Base-by-base conservation (phyloP, 768 basidiomycete species). In the Tulasnella sp. region DNA sequence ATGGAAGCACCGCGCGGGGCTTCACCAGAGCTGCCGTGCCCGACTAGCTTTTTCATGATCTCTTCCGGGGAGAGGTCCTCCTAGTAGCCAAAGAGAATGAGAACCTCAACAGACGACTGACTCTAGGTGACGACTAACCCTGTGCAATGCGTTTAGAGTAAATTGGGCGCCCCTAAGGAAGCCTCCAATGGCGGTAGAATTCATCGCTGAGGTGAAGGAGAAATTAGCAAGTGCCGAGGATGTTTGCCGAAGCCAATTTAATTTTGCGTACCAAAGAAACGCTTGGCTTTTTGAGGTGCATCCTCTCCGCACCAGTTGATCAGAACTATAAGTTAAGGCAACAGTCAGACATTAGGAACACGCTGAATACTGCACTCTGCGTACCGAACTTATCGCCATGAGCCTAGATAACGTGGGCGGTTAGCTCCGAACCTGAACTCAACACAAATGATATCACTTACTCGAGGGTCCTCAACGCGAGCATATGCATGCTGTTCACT, bases 241-340 rank as follows among this genome's bases (percentile, higher is more conserved):
- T 15, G 48, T 45, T 8, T 23, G 48, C 56, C 56, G 32, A 59
- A n/a, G n/a, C n/a, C n/a, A n/a, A n/a, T n/a, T n/a, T n/a, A n/a
- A n/a, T n/a, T n/a, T n/a, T n/a, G n/a, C n/a, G n/a, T n/a, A n/a
- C n/a, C n/a, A n/a, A n/a, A 59, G 47, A 59, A 59, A 27, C 56
- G 27, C n/a, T 45, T 30, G n/a, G 44, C 30, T 17, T 29, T 29
- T 26, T 44, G 26, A 10, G 76, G 74, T 1, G 76, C 76, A 51
- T 75, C 74, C 42, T 73, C 74, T 17, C 76, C 76, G 50, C 72
- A 70, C 74, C 75, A 74, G n/a, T 70, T 66, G 61, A 77, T 71
- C 47, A 74, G 69, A 26, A 77, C 73, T 43, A 74, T 63, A 73
- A 73, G 63, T 70, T 68, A 15, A 76, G 66, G n/a, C n/a, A 15